Evolutionary conservation across 805 yeast species (phyloP).

Genomic region (Candida ortonii): DNA sequence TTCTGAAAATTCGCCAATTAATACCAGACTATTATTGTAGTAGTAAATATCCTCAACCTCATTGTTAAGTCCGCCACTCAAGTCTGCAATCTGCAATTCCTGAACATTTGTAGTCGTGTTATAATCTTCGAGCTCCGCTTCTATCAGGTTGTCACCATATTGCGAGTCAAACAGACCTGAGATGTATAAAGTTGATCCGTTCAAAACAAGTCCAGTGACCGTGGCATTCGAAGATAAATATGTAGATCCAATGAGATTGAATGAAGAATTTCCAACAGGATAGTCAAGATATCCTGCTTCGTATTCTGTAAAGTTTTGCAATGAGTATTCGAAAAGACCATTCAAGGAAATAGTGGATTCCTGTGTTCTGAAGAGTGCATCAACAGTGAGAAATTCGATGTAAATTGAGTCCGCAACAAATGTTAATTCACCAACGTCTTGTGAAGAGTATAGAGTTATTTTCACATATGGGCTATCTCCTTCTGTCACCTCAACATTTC

Average conservation of each 20-base stretch:
- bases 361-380: constrained; percentile 31
- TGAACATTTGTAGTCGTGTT: constrained; percentile 16
- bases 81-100: constrained; percentile 3
- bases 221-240: constrained; percentile 38
- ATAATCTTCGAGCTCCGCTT: constrained; percentile 27
- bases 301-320: constrained; percentile 54
- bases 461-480: constrained; percentile 39
- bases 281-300: constrained; percentile 18
- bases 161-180: constrained; percentile 48
- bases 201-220: constrained; percentile 34
- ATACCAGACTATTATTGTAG: constrained; percentile 35
- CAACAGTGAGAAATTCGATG: constrained; percentile 47
- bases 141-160: constrained; percentile 38
- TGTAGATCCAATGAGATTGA: constrained; percentile 39
- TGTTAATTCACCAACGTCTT: constrained; percentile 37
- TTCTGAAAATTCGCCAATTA: constrained; percentile 40
- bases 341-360: constrained; percentile 43
- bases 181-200: constrained; percentile 38
- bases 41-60: constrained; percentile 38
- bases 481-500: constrained; percentile 54
- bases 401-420: constrained; percentile 72
- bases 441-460: constrained; percentile 36
- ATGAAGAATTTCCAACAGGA: constrained; percentile 46
- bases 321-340: constrained; percentile 81
- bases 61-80: constrained; percentile 34